These are phyloP conservation scores for Hibiscus tridactylites DNA, from an alignment of 345 rosid genomes.

Conservation along the genomic window DNA sequence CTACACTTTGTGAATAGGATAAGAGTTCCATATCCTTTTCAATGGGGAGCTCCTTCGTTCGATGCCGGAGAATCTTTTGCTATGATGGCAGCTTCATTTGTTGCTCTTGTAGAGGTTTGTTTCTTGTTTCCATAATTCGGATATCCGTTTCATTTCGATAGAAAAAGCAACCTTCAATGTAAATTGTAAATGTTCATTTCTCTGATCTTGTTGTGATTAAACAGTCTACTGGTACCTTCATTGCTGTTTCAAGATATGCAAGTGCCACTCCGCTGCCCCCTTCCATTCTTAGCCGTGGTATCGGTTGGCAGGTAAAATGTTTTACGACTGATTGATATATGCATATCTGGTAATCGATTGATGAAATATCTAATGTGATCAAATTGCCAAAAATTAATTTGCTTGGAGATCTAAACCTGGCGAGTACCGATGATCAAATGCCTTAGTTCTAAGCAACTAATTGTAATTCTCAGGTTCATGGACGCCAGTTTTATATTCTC, in stretches of 20 bases:
- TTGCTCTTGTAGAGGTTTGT: slow-evolving; percentile 85
- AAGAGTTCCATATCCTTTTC: slow-evolving; percentile 94
- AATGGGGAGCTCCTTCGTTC: slow-evolving; percentile 98
- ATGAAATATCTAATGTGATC: too few species aligned
- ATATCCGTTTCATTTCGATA: background rate
- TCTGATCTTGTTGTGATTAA: slow-evolving; percentile 8
- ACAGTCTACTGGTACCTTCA: slow-evolving; percentile 90
- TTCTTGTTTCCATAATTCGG: background rate
- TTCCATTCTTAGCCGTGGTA: slow-evolving; percentile 88
- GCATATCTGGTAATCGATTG: background rate
- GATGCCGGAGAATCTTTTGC: slow-evolving; percentile 97
- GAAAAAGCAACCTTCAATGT: background rate
- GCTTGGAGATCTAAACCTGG: too few species aligned
- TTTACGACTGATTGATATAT: slow-evolving; percentile 3
- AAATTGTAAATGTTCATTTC: background rate
- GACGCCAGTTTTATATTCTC: background rate
- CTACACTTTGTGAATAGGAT: slow-evolving; percentile 45
- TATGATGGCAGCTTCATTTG: slow-evolving; percentile 92
- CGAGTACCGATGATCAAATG: too few species aligned
- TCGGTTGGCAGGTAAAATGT: slow-evolving; percentile 89
- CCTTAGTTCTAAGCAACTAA: too few species aligned
- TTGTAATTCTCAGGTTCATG: background rate
- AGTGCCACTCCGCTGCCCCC: slow-evolving; percentile 94
- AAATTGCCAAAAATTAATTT: too few species aligned
- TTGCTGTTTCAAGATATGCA: slow-evolving; percentile 80